Base-by-base conservation (phyloP, 2,329 filamentous ascomycete genomes). In the Sporothrix brunneoviolacea region DNA sequence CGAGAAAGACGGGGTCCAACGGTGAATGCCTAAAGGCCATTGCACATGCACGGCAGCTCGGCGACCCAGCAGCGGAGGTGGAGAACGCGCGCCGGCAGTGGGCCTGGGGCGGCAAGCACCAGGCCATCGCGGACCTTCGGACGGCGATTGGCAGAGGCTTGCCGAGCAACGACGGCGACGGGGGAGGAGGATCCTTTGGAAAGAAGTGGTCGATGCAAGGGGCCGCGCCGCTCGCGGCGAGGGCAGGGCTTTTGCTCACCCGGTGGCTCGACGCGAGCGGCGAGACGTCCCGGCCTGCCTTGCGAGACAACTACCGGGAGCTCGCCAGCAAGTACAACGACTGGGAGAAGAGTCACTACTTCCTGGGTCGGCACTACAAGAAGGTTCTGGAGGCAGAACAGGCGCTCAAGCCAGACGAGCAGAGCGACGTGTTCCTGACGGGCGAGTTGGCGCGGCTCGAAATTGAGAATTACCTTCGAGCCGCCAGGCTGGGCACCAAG, bases 341-440 rank as follows among this genome's bases (percentile, higher is more conserved):
- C 46, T 98, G 91, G 91, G 93, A 98, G 64, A 97, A 96, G 67
- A 91, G 89, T 0, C 91, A 97, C 64, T 98, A 97, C 65, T 95
- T 96, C 65, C 78, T 99, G 9, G 93, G 93, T 5, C 89, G 91
- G 41, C 90, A 97, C 67, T 98, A 98, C 75, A 94, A 95, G 65
- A 98, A 96, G 66, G 79, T 97, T 4, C 73, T 96, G 3, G 91
- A 97, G 60, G 88, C 89, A 0, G 90, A 97, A 65, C 91, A 89
- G 65, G 73, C 78, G 2, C 79, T 95, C 47, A 83, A 85, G 33
- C 73, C 80, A 16, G 80, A 84, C 24, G 90, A 91, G 56, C 90
- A 95, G 65, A 83, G 79, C 37, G 84, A 90, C 48, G 75, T 79
- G 53, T 90, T 83, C 60, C 69, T 93, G 50, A 87, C 80, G 10